Percentiles rank a stretch among this genome's conserved stretches.
Evolutionary conservation across 83 land plant species (phyloP).

Genomic region (Thuja plicata): DNA sequence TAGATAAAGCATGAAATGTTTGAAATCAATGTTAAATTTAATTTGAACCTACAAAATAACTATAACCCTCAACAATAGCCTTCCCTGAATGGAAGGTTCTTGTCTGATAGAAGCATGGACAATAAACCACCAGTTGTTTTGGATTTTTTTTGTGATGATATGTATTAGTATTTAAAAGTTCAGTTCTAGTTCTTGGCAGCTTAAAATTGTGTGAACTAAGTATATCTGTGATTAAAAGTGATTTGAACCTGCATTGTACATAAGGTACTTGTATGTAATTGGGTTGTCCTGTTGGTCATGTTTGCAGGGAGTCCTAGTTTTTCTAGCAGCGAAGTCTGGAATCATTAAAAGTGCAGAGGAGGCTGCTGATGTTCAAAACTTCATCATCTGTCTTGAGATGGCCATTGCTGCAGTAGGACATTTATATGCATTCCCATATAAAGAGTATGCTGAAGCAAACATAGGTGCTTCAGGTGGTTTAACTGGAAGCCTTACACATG

Average conservation of each 20-base stretch:
- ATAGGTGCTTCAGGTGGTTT: constrained; percentile 63
- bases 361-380: constrained; percentile 87
- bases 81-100: not conserved
- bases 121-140: not conserved
- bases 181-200: not conserved
- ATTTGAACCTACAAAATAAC: not conserved
- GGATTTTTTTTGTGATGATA: not conserved
- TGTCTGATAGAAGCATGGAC: not conserved
- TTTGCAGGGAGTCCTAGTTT: constrained; percentile 85
- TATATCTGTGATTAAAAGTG: not conserved
- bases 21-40: not conserved
- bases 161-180: not conserved
- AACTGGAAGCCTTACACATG: constrained; percentile 79
- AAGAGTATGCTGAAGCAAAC: constrained; percentile 94
- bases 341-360: constrained; percentile 81
- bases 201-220: not conserved
- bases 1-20: not conserved
- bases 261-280: not conserved
- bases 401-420: constrained; percentile 91
- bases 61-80: not conserved
- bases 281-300: constrained; percentile 7
- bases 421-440: constrained; percentile 91
- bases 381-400: constrained; percentile 94
- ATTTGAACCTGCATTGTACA: not conserved
- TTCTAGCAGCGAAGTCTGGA: constrained; percentile 83